Evolutionary conservation across 169 alveolate genomes (phyloP).

Genomic region (Babesia divergens): DNA sequence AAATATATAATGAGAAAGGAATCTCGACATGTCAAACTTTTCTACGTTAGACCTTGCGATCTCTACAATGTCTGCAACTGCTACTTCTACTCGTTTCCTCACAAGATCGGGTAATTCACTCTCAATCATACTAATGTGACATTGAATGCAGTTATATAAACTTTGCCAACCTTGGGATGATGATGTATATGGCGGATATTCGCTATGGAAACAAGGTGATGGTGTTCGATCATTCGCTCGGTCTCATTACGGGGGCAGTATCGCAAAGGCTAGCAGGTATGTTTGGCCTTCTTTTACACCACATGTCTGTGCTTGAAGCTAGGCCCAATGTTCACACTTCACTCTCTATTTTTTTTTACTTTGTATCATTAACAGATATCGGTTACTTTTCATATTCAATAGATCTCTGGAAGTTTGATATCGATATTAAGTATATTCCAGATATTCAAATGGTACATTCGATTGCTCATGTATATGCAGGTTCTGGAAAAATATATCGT

Average conservation of each 20-base stretch:
- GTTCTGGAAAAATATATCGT: slow-evolving; percentile 58
- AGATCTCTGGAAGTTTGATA: too few relatives aligned
- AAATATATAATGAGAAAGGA: slow-evolving; percentile 55
- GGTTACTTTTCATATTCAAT: too few relatives aligned
- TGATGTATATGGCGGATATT: slow-evolving; percentile 39
- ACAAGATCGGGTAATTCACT: slow-evolving; percentile 51
- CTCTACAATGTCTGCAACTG: slow-evolving; percentile 46
- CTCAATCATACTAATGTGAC: not conserved
- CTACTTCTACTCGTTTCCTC: slow-evolving; percentile 55
- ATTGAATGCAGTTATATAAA: slow-evolving; percentile 14
- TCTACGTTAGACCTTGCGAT: slow-evolving; percentile 43
- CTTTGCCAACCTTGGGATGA: slow-evolving; percentile 52
- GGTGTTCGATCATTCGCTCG: slow-evolving; percentile 60
- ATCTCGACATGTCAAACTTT: slow-evolving; percentile 37
- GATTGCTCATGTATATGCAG: slow-evolving; percentile 2
- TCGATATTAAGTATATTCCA: too few relatives aligned
- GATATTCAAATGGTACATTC: too few relatives aligned
- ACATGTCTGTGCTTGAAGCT: too few relatives aligned
- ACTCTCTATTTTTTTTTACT: too few relatives aligned
- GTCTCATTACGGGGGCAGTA: slow-evolving; percentile 47
- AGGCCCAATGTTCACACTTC: too few relatives aligned
- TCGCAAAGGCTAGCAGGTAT: slow-evolving; percentile 53
- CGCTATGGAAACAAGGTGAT: slow-evolving; percentile 9
- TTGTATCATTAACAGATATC: too few relatives aligned
- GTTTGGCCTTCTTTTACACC: not conserved